Evolutionary conservation across 805 yeast genomes (phyloP).

Genomic region (Myxozyma geophila): DNA sequence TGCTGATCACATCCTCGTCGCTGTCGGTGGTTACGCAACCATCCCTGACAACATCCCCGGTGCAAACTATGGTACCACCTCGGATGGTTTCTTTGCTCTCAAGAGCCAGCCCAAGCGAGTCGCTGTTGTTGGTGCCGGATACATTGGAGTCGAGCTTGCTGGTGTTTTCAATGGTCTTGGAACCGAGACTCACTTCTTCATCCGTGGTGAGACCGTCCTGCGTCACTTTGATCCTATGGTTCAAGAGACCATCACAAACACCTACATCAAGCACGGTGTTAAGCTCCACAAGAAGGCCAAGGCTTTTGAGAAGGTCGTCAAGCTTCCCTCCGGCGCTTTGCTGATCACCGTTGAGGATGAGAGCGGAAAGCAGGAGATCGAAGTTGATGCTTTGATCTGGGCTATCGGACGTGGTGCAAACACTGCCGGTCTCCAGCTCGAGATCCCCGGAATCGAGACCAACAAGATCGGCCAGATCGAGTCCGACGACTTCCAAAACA

Average conservation of each 20-base stretch:
- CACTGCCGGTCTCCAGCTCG: conserved; percentile 69
- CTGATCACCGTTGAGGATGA: conserved; percentile 51
- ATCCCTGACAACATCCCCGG: conserved; percentile 76
- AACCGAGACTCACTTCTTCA: conserved; percentile 80
- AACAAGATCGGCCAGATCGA: conserved; percentile 63
- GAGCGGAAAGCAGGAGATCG: conserved; percentile 51
- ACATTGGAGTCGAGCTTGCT: conserved; percentile 93
- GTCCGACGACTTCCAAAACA: conserved; percentile 88
- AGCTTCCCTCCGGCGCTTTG: conserved; percentile 53
- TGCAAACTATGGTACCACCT: conserved; percentile 77
- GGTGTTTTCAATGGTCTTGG: conserved; percentile 93
- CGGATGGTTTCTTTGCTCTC: conserved; percentile 89
- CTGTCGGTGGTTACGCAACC: conserved; percentile 89
- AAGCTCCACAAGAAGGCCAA: conserved; percentile 69
- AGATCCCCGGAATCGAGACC: conserved; percentile 70
- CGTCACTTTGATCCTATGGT: conserved; percentile 85
- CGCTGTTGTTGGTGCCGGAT: conserved; percentile 97
- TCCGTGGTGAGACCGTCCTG: conserved; percentile 89
- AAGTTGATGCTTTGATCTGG: conserved; percentile 87
- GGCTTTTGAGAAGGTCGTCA: conserved; percentile 54
- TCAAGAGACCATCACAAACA: conserved; percentile 76
- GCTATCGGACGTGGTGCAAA: conserved; percentile 89
- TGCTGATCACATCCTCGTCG: conserved; percentile 83
- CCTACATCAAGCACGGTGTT: conserved; percentile 80
- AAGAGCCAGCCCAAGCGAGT: conserved; percentile 86